These are phyloP conservation scores for Chaetomium cochliodes DNA, from an alignment of 495 filamentous ascomycete genomes.

Conservation along the genomic window DNA sequence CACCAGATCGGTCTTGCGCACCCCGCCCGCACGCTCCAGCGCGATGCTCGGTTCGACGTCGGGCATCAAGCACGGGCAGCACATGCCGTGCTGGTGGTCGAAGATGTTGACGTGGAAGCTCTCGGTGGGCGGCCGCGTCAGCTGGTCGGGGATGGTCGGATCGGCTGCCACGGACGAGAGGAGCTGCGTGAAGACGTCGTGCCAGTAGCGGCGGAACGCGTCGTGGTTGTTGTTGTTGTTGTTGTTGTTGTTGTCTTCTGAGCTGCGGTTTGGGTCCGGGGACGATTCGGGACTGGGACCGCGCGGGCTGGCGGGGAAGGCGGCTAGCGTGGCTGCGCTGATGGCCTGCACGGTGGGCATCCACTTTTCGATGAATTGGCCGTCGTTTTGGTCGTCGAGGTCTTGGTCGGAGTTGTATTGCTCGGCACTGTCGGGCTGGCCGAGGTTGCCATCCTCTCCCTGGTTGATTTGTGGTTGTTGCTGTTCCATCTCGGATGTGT, in stretches of 20 bases:
- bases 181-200: neutral
- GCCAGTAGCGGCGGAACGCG: constrained; percentile 5
- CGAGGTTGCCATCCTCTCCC: too few relatives aligned
- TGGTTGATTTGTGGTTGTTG: too few relatives aligned
- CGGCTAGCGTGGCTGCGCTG: neutral
- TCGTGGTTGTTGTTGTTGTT: too few relatives aligned
- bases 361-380: neutral
- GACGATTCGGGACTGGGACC: too few relatives aligned
- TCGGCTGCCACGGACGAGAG: neutral
- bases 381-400: too few relatives aligned
- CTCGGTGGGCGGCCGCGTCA: neutral
- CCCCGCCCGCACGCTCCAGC: neutral
- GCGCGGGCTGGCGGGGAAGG: constrained; percentile 5
- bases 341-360: neutral
- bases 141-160: neutral
- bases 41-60: neutral
- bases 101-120: neutral
- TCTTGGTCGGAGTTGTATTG: too few relatives aligned
- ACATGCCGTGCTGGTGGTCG: neutral
- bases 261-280: too few relatives aligned
- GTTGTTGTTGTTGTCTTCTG: too few relatives aligned
- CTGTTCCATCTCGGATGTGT: too few relatives aligned
- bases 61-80: neutral
- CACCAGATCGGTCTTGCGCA: neutral
- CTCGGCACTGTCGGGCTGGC: too few relatives aligned